These are phyloP conservation scores for Arthrinium phaeospermum DNA, from an alignment of 2,329 filamentous ascomycete species.

Conservation along the genomic window DNA sequence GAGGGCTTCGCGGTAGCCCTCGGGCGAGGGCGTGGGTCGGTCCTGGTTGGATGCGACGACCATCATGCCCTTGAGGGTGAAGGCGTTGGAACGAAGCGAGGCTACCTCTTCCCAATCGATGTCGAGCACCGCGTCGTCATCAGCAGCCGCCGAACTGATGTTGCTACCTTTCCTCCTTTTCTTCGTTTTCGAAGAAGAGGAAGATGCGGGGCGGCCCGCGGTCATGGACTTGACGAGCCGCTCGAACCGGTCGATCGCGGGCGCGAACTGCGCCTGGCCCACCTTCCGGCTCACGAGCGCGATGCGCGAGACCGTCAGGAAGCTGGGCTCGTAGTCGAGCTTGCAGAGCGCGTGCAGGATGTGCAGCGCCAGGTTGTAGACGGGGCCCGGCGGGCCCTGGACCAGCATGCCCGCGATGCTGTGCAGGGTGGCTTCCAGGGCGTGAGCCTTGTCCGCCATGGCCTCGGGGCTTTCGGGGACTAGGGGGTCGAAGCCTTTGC, in stretches of 20 bases:
- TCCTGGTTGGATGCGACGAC: background rate
- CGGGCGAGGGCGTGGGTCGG: background rate
- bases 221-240: background rate
- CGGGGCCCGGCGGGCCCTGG: slow-evolving; percentile 13
- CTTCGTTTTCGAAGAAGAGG: background rate
- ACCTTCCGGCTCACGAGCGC: slow-evolving; percentile 26
- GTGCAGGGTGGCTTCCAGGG: slow-evolving; percentile 38
- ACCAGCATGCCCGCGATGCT: slow-evolving; percentile 37
- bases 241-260: slow-evolving; percentile 30
- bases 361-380: slow-evolving; percentile 35
- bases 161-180: background rate
- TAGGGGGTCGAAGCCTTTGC: background rate
- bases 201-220: background rate
- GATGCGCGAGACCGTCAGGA: slow-evolving; percentile 39
- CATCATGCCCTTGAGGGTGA: slow-evolving; percentile 15
- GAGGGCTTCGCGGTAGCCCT: background rate
- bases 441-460: slow-evolving; percentile 32
- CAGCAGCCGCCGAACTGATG: background rate
- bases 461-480: background rate
- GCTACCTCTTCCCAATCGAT: background rate
- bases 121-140: background rate
- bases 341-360: slow-evolving; percentile 42
- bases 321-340: slow-evolving; percentile 43
- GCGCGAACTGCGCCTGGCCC: slow-evolving; percentile 28
- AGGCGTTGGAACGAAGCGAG: background rate